Conservation (phyloP, 768 basidiomycete genomes). For the Suillus bovinus region DNA sequence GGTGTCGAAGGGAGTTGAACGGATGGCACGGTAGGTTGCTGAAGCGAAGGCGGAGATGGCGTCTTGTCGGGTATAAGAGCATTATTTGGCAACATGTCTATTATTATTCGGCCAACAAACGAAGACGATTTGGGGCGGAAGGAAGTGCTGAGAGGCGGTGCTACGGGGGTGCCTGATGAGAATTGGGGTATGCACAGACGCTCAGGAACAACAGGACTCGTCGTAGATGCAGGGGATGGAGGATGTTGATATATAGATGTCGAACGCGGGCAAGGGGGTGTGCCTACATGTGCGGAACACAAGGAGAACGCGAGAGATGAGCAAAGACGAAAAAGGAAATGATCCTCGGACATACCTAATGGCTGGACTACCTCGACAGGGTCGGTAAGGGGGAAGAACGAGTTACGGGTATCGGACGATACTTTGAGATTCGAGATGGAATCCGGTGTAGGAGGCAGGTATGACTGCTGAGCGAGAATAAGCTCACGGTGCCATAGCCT, state of each 20-base stretch:
- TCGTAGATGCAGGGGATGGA: conserved; percentile 26
- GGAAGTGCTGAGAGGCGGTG: conserved; percentile 11
- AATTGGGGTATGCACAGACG: conserved; percentile 28
- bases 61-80: conserved; percentile 27
- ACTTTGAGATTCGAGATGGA: conserved; percentile 21
- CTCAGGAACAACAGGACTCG: conserved; percentile 28
- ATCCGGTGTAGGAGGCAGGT: conserved; percentile 31
- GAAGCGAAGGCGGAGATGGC: conserved; percentile 15
- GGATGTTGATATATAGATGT: conserved; percentile 30
- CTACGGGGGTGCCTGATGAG: conserved; percentile 14
- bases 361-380: conserved; percentile 17
- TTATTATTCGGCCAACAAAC: conserved; percentile 50
- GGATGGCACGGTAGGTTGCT: conserved; percentile 23
- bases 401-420: conserved; percentile 22
- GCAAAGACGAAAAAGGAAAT: conserved; percentile 15
- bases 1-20: conserved; percentile 30
- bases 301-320: conserved; percentile 19
- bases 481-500: conserved; percentile 77
- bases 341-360: conserved; percentile 19
- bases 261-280: conserved; percentile 26
- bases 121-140: conserved; percentile 23
- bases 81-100: conserved; percentile 56
- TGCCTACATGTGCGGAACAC: conserved; percentile 20
- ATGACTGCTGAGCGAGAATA: conserved; percentile 34
- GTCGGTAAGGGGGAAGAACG: conserved; percentile 28